Percentiles rank a stretch among this genome's conserved stretches.
phyloP scores from a whole-genome alignment of 1,139 yeast species.

The Saccharomyces hybrid region DNA sequence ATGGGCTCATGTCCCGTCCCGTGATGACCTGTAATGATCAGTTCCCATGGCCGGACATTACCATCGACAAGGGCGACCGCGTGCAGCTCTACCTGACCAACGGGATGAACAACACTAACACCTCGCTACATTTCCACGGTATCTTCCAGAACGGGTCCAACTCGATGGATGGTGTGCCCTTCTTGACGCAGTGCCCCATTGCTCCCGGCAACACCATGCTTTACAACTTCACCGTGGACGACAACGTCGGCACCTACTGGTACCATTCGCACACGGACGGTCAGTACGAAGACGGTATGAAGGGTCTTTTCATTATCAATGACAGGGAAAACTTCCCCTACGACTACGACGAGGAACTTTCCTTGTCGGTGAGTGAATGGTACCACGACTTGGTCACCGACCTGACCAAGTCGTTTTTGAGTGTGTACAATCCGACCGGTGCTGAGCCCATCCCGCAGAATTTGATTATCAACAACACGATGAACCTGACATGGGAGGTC shows the following conservation, averaged over 20 bases:
- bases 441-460: conserved; percentile 92
- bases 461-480: conserved; percentile 69
- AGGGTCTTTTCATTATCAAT: conserved; percentile 68
- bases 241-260: conserved; percentile 88
- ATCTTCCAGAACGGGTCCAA: conserved; percentile 66
- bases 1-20: conserved; percentile 56
- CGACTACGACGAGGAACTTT: conserved; percentile 66
- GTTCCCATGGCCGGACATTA: conserved; percentile 80
- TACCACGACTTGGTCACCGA: conserved; percentile 57
- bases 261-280: conserved; percentile 84
- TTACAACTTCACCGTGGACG: conserved; percentile 72
- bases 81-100: conserved; percentile 61
- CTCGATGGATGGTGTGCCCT: conserved; percentile 84
- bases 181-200: conserved; percentile 82
- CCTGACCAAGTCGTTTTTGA: conserved; percentile 50
- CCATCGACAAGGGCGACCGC: conserved; percentile 70
- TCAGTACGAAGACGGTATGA: conserved; percentile 87
- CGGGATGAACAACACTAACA: conserved; percentile 55
- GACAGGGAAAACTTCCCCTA: conserved; percentile 34
- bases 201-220: conserved; percentile 61
- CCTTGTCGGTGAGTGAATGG: conserved; percentile 73
- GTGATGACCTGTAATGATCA: conserved; percentile 74
- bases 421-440: conserved; percentile 82
- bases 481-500: conserved; percentile 60
- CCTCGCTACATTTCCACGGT: conserved; percentile 88